phyloP scores from a whole-genome alignment of 805 yeast genomes.

The Grigorovia jiainica region DNA sequence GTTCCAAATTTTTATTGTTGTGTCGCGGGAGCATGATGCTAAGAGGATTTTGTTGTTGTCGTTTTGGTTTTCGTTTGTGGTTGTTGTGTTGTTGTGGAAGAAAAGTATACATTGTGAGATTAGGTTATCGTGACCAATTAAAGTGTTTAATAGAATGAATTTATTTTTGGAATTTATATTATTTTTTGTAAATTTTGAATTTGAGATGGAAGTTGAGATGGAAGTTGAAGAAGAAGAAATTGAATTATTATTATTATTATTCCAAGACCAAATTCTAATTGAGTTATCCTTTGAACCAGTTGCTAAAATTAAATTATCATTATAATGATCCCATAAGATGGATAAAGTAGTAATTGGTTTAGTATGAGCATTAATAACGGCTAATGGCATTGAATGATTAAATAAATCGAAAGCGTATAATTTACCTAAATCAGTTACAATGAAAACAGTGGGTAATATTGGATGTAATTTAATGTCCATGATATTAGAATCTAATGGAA shows the following conservation, averaged over 20 bases:
- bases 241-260: neutral
- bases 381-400: conserved; percentile 53
- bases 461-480: conserved; percentile 69
- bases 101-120: conserved; percentile 52
- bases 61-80: neutral
- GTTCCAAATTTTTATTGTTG: conserved; percentile 57
- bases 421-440: conserved; percentile 66
- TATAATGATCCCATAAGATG: neutral
- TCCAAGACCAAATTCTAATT: conserved; percentile 43
- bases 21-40: conserved; percentile 58
- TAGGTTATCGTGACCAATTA: conserved; percentile 83
- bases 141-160: conserved; percentile 46
- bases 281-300: conserved; percentile 42
- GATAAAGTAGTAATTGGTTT: conserved; percentile 40
- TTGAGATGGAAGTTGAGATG: neutral
- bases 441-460: conserved; percentile 48
- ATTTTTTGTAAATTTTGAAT: neutral
- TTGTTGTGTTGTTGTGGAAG: too few species aligned
- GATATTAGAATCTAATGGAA: conserved; percentile 38
- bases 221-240: neutral
- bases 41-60: conserved; percentile 21
- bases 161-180: too few species aligned
- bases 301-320: conserved; percentile 26
- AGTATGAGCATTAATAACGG: conserved; percentile 65
- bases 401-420: conserved; percentile 61